Conservation (phyloP, 2,329 filamentous ascomycete species). For the Fusarium algeriense region DNA sequence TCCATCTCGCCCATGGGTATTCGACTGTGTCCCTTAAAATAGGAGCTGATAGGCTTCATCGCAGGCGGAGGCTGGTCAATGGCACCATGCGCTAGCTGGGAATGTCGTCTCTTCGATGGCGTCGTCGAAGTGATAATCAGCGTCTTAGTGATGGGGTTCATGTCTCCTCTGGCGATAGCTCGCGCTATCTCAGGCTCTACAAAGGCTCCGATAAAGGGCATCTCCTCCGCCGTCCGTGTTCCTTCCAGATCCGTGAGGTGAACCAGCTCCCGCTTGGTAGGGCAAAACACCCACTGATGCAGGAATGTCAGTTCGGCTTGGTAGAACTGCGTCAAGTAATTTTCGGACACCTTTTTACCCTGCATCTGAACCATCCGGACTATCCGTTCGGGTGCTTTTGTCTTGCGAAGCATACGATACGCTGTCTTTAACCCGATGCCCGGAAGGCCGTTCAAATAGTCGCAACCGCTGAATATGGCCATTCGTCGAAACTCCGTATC, state of each 20-base stretch:
- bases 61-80: conserved; percentile 48
- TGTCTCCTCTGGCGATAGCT: conserved; percentile 81
- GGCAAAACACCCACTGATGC: conserved; percentile 95
- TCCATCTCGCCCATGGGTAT: conserved; percentile 74
- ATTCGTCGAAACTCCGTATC: conserved; percentile 92
- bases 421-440: conserved; percentile 94
- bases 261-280: conserved; percentile 76
- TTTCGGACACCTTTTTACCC: conserved; percentile 84
- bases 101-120: conserved; percentile 58
- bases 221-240: conserved; percentile 73
- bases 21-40: conserved; percentile 64
- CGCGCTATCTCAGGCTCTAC: conserved; percentile 77
- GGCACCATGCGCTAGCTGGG: conserved; percentile 49
- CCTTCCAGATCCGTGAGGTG: conserved; percentile 77
- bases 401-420: conserved; percentile 88
- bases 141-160: conserved; percentile 91
- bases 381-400: conserved; percentile 87
- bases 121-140: conserved; percentile 61
- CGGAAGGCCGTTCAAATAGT: conserved; percentile 89
- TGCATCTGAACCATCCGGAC: conserved; percentile 89
- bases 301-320: conserved; percentile 93
- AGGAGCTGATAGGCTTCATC: conserved; percentile 66
- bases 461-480: conserved; percentile 96
- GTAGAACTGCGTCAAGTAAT: conserved; percentile 84
- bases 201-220: conserved; percentile 84